These are phyloP conservation scores for Erodium maritimum DNA, from an alignment of 345 rosid species.

Conservation along the genomic window DNA sequence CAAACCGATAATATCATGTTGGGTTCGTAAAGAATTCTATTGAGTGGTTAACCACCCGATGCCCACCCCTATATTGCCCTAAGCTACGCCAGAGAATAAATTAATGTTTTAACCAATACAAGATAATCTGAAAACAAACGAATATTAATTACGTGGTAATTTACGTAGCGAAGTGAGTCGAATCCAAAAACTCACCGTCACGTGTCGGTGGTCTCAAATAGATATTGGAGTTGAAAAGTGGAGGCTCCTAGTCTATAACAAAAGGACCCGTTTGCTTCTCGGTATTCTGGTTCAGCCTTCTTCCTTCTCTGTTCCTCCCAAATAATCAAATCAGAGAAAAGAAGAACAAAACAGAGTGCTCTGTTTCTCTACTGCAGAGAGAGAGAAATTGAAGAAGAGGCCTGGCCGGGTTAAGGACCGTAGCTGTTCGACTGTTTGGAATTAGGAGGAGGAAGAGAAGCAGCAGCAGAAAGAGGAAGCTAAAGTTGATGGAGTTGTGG, in stretches of 20 bases:
- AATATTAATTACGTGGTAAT: too few relatives aligned
- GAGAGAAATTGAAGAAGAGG: too few relatives aligned
- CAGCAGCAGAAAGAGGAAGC: too few relatives aligned
- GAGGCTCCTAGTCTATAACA: neutral
- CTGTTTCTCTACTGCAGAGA: neutral
- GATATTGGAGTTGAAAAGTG: neutral
- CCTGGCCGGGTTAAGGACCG: constrained; percentile 29
- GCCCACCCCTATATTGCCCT: too few relatives aligned
- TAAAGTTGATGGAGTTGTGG: constrained; percentile 36
- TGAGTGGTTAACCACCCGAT: too few relatives aligned
- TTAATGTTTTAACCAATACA: too few relatives aligned
- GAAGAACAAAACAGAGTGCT: neutral
- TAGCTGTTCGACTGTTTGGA: constrained; percentile 18
- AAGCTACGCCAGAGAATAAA: too few relatives aligned
- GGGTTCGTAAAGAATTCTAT: too few relatives aligned
- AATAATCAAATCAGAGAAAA: neutral
- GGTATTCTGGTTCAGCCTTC: neutral
- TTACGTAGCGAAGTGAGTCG: too few relatives aligned
- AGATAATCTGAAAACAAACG: too few relatives aligned
- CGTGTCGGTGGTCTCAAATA: neutral
- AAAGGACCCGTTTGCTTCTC: neutral
- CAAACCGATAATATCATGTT: too few relatives aligned
- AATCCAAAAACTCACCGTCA: neutral
- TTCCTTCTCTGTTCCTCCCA: neutral
- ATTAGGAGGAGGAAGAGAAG: constrained; percentile 5